Conservation (phyloP, 768 basidiomycete genomes). For the Phylloporus sp. region DNA sequence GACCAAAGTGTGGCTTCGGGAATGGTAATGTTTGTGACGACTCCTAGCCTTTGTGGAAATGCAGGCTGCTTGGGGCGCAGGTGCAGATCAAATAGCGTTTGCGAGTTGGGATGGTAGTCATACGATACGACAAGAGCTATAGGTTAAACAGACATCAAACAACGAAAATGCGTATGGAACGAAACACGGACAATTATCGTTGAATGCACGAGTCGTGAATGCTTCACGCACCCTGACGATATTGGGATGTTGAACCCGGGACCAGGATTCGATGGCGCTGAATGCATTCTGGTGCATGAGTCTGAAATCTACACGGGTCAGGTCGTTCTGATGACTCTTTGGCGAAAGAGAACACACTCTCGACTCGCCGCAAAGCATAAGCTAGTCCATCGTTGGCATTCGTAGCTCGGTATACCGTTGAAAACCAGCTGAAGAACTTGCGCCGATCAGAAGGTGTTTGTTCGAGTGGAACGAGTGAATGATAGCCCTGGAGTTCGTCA, state of each 20-base stretch:
- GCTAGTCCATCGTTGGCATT: slow-evolving; percentile 70
- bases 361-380: slow-evolving; percentile 78
- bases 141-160: slow-evolving; percentile 7
- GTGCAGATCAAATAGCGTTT: slow-evolving; percentile 77
- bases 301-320: slow-evolving; percentile 61
- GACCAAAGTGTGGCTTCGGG: slow-evolving; percentile 87
- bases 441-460: slow-evolving; percentile 51
- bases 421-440: slow-evolving; percentile 76
- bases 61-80: slow-evolving; percentile 51
- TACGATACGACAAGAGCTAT: slow-evolving; percentile 89
- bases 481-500: slow-evolving; percentile 86
- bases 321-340: neutral
- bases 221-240: slow-evolving; percentile 84
- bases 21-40: slow-evolving; percentile 33
- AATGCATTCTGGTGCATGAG: slow-evolving; percentile 81
- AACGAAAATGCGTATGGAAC: neutral
- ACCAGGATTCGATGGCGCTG: slow-evolving; percentile 79
- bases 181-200: slow-evolving; percentile 72
- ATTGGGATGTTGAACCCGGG: slow-evolving; percentile 75
- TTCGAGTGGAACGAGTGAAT: slow-evolving; percentile 80
- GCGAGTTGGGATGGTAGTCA: slow-evolving; percentile 79
- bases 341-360: slow-evolving; percentile 49
- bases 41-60: slow-evolving; percentile 34
- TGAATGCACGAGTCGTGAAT: slow-evolving; percentile 90
- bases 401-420: slow-evolving; percentile 78